phyloP scores from a whole-genome alignment of 1,284 basidiomycete species.

The Takashimella tepidaria region DNA sequence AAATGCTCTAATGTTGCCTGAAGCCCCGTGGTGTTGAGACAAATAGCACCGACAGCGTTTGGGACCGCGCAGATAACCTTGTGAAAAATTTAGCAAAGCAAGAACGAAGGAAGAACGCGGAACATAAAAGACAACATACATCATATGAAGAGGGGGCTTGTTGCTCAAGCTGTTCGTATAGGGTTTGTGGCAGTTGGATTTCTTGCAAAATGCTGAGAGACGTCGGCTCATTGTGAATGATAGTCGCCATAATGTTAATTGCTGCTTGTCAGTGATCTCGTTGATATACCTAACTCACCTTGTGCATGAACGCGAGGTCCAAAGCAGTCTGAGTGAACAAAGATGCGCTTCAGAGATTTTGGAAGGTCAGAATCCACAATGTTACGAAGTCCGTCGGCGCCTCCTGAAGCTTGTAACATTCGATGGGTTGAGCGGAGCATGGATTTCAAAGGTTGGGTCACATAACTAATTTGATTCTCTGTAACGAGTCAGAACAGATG shows the following conservation, averaged over 20 bases:
- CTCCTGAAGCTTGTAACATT: conserved; percentile 93
- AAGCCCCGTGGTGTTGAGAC: conserved; percentile 86
- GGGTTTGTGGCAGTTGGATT: conserved; percentile 77
- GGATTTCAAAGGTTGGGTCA: conserved; percentile 62
- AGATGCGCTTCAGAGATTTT: conserved; percentile 80
- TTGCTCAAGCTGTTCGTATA: conserved; percentile 78
- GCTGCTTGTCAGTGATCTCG: conserved; percentile 51
- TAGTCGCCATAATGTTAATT: conserved; percentile 95
- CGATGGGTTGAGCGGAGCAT: conserved; percentile 89
- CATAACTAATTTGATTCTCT: conserved; percentile 21
- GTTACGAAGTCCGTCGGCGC: conserved; percentile 87
- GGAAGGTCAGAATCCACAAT: conserved; percentile 87
- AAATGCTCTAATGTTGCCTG: conserved; percentile 71
- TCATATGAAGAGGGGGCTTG: conserved; percentile 84
- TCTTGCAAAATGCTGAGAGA: conserved; percentile 91
- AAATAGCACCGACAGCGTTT: conserved; percentile 94
- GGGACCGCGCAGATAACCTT: conserved; percentile 87
- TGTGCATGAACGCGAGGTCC: conserved; percentile 81
- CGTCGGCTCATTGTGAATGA: conserved; percentile 98
- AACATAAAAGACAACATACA: too few relatives aligned
- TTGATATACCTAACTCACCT: conserved; percentile 51
- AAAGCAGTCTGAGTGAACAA: conserved; percentile 75
- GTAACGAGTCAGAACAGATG: conserved; percentile 7
- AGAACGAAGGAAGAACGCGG: conserved; percentile 1
- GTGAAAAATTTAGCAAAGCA: conserved; percentile 1